phyloP scores from a whole-genome alignment of 257 asterid genomes.

The Verbascum thapsus region DNA sequence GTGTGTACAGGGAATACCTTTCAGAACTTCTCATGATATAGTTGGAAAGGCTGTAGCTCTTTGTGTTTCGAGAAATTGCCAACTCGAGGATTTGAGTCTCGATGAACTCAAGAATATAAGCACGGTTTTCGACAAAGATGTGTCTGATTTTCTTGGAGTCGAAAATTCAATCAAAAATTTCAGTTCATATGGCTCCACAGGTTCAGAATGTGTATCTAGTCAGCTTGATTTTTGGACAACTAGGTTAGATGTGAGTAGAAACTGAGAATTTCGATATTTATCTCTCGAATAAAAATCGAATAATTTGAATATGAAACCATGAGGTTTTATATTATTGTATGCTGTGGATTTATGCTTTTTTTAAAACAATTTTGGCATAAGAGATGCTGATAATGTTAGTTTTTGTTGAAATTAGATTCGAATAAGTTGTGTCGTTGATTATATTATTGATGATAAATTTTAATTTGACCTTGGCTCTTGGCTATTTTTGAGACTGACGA shows the following conservation, averaged over 20 bases:
- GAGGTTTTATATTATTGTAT: too few species aligned
- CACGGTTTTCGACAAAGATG: constrained; percentile 70
- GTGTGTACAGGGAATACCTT: constrained; percentile 75
- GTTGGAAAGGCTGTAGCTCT: constrained; percentile 87
- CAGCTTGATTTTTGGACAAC: constrained; percentile 77
- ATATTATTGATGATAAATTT: too few species aligned
- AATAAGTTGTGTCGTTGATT: too few species aligned
- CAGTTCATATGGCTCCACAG: constrained; percentile 95
- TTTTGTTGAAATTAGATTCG: too few species aligned
- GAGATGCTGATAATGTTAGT: too few species aligned
- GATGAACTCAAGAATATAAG: constrained; percentile 62
- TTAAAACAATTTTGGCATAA: too few species aligned
- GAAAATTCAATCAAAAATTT: constrained; percentile 82
- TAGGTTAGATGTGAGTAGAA: constrained; percentile 49
- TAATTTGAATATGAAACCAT: too few species aligned
- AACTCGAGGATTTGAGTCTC: constrained; percentile 68
- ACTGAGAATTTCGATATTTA: neutral
- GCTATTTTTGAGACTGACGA: too few species aligned
- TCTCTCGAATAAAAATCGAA: too few species aligned
- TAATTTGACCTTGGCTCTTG: too few species aligned
- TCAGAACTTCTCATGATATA: constrained; percentile 92
- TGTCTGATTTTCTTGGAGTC: constrained; percentile 78
- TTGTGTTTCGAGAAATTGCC: constrained; percentile 65
- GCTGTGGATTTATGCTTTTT: too few species aligned
- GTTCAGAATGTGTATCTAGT: constrained; percentile 82